Evolutionary conservation across 2,329 filamentous ascomycete species (phyloP).

Genomic region (Penicillium italicum): DNA sequence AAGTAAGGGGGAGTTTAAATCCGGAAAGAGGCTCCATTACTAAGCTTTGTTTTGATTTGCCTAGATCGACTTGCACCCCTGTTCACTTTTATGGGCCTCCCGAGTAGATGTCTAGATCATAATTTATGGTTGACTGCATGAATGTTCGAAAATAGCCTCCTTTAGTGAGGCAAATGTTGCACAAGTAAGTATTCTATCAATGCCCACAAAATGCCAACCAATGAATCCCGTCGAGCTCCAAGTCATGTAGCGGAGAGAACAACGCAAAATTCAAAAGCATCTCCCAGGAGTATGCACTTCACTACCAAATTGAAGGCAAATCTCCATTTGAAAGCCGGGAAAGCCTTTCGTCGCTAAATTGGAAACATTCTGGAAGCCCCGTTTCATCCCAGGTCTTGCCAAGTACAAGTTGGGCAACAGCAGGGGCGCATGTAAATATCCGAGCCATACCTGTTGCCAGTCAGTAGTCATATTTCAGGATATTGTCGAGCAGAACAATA

Average conservation of each 20-base stretch:
- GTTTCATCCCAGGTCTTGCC: constrained; percentile 40
- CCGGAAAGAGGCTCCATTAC: not conserved
- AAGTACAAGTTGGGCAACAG: constrained; percentile 42
- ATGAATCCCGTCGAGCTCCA: not conserved
- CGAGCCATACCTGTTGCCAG: constrained; percentile 35
- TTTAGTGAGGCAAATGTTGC: not conserved
- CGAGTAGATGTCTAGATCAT: no score
- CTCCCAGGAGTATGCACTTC: no score
- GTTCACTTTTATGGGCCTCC: no score
- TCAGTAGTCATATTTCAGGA: not conserved
- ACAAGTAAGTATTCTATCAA: not conserved
- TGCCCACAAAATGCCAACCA: not conserved
- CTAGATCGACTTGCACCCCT: no score
- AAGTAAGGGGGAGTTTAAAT: not conserved
- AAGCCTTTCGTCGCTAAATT: constrained; percentile 30
- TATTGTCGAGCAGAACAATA: not conserved
- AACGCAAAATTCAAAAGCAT: not conserved
- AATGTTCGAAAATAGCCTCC: not conserved
- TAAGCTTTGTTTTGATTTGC: not conserved
- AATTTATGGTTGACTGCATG: no score
- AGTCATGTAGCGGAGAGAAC: not conserved
- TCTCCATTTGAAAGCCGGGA: constrained; percentile 10
- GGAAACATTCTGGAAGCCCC: constrained; percentile 39
- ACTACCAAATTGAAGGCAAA: constrained; percentile 22
- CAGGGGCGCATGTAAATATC: constrained; percentile 49